Evolutionary conservation across 2,329 filamentous ascomycete species (phyloP).

Genomic region (Trichoderma sp.): DNA sequence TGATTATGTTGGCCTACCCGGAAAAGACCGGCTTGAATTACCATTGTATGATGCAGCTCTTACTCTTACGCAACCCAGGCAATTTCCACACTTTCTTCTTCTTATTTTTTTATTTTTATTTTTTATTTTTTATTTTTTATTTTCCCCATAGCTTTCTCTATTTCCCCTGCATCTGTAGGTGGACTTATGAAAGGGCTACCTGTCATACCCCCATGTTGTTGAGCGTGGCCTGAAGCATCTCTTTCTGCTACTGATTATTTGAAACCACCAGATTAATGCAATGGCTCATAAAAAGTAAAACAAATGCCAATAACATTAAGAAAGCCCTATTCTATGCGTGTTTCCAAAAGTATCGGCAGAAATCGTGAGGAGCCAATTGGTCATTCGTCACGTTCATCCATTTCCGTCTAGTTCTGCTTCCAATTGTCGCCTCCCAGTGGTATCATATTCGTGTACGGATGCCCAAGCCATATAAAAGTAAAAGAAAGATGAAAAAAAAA

Average conservation of each 20-base stretch:
- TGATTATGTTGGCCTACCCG: background rate
- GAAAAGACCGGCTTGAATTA: background rate
- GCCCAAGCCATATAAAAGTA: background rate
- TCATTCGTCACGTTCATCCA: background rate
- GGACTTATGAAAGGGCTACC: background rate
- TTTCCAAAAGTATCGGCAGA: background rate
- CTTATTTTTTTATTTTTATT: no score
- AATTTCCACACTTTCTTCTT: no score
- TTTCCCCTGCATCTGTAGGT: background rate
- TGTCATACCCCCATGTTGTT: background rate
- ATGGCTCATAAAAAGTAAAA: background rate
- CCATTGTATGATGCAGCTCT: background rate
- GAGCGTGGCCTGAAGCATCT: background rate
- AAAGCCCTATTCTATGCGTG: background rate
- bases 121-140: no score
- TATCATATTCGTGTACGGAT: slow-evolving; percentile 20
- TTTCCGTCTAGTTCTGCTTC: slow-evolving; percentile 9
- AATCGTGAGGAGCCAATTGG: background rate
- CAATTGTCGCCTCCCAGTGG: slow-evolving; percentile 9
- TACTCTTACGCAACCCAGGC: background rate
- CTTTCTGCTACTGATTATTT: background rate
- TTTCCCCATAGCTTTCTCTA: background rate
- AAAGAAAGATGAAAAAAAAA: background rate
- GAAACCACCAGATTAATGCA: background rate
- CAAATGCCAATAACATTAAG: background rate